Base-by-base conservation (phyloP, 1,284 basidiomycete genomes). In the Spongiforma sp. region DNA sequence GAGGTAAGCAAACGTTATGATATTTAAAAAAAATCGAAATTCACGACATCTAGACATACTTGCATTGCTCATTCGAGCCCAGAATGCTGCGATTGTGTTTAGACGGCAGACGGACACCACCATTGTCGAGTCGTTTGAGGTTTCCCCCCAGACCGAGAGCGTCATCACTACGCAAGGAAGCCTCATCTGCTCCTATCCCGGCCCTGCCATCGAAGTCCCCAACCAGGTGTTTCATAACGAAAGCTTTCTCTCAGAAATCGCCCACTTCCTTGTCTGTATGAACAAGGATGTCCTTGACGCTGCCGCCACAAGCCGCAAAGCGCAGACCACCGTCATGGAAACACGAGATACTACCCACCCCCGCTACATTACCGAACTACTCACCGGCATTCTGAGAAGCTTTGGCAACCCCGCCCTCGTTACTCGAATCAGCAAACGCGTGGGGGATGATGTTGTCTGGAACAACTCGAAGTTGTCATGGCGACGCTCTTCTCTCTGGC, bases 31-130 rank as follows among this genome's bases (percentile, higher is more conserved):
- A 5, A 21, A 21, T 55, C 15, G 6, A 55, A 34, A 26, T 30
- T 73, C 21, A 69, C 17, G 6, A 39, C n/a, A 1, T 37, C 11
- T 39, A 71, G 73, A 71, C 57, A 32, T 73, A 32, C 60, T 79
- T 1, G 67, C 68, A 10, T 69, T 77, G 50, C 63, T 70, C 11
- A 72, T 81, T 9, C 69, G 71, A 14, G 74, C 72, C 2, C 80
- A 80, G 48, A 81, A 81, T 54, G 79, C 75, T 5, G 78, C 65
- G 0, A 61, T 81, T 5, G 61, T 82, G 2, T 61, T 81, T 34
- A 72, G 79, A 21, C 73, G 67, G 41, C 52, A 36, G 1, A 12
- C 26, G 6, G 56, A 62, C 8, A 33, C 61, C 17, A 69, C 73
- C 5, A 64, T 67, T 4, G 76, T 78, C 50, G 80, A 81, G 65